A percentile compares a stretch with the other conserved stretches of the same genome.
phyloP scores from a whole-genome alignment of 495 filamentous ascomycete genomes.

The Parachaetomium inaequale region DNA sequence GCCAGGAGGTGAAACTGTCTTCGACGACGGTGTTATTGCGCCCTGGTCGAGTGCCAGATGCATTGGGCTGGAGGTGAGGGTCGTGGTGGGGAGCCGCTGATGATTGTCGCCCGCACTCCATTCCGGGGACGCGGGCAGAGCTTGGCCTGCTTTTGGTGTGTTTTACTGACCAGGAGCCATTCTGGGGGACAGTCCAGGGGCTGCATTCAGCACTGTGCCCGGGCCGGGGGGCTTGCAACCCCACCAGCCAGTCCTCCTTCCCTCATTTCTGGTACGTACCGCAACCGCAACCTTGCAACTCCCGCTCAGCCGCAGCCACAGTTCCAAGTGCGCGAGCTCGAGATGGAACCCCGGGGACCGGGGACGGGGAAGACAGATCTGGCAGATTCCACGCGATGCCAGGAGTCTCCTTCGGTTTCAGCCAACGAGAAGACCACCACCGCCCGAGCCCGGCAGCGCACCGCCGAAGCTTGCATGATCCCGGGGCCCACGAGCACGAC shows the following conservation, averaged over 20 bases:
- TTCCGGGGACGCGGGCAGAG: conserved; percentile 11
- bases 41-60: neutral
- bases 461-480: neutral
- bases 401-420: conserved; percentile 1
- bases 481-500: neutral
- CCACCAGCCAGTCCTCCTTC: neutral
- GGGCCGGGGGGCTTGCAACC: neutral
- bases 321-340: neutral
- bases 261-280: neutral
- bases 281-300: neutral
- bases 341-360: neutral
- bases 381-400: neutral
- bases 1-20: conserved; percentile 5
- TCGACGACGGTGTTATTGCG: neutral
- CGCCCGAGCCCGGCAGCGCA: neutral
- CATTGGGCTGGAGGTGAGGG: neutral
- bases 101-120: neutral
- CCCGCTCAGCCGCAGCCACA: conserved; percentile 4
- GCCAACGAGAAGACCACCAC: neutral
- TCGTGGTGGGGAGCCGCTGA: neutral
- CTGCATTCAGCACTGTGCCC: neutral
- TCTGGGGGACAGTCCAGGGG: neutral
- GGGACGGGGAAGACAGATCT: neutral
- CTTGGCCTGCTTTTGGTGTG: conserved; percentile 9
- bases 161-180: neutral